Base-by-base conservation (phyloP, 805 yeast genomes). In the Blastobotrys muscicola region DNA sequence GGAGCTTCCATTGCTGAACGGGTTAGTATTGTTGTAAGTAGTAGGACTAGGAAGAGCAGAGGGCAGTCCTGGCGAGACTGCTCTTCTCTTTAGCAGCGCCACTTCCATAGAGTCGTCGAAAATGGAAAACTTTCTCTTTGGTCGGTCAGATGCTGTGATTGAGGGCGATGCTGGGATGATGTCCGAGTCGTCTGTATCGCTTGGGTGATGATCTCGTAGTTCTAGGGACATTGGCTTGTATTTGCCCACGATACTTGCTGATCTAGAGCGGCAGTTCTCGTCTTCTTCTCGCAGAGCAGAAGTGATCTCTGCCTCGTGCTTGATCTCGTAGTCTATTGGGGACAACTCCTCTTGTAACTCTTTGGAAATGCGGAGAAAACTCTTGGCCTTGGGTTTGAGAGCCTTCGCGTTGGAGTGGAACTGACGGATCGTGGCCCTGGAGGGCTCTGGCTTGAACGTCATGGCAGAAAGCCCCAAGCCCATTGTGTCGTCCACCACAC, bases 281-380 rank as follows among this genome's bases (percentile, higher is more conserved):
- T 45, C 50, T n/a, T 51, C 55, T 6, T 45, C 49, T 9, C 56
- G 42, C n/a, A 54, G 33, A 9, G 49, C 42, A 4, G 47, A 36
- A 11, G 58, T 53, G 14, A 54, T 38, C n/a, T 48, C 55, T 4
- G 56, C 52, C 44, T 54, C 58, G 6, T 44, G 47, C 29, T 45
- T 45, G 43, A 54, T 45, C 39, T 54, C 58, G 29, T 42, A 48
- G 15, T 53, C 58, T 13, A 54, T 20, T 2, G 58, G 58, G 3
- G 55, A 38, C 39, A 30, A 6, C 35, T 54, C 58, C 8, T 51
- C 55, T 34, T 46, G 50, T 23, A 54, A 42, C 4, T 54, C 55
- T 15, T 47, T 39, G 8, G 58, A 47, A 4, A 54, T 49, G 10
- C 58, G 47, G 43, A 54, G 34, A 20, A 54, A 50, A 37, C 43